Base-by-base conservation (phyloP, 805 yeast species). In the Sungouiozyma intestinalis region DNA sequence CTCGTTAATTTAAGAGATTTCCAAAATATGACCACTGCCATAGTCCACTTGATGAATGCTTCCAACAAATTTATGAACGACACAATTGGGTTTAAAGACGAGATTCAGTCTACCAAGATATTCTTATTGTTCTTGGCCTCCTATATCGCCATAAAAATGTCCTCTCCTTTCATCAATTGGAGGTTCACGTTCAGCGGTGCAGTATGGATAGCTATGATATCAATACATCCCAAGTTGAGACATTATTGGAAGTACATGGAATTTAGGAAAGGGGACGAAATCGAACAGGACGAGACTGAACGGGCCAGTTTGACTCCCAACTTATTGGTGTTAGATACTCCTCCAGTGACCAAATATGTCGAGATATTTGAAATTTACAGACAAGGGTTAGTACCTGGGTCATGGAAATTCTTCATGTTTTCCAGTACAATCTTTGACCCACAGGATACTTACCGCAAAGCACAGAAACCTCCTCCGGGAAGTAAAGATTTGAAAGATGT, bases 361-460 rank as follows among this genome's bases (percentile, higher is more conserved):
- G 94, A 87, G 54, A 67, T 88, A 1, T 88, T 71, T 57, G 95
- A 87, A 58, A 68, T 87, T 18, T 83, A 83, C 55, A 68, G 72
- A 36, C 81, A 72, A 49, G 82, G 82, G 33, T 60, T 76, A 19
- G 71, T 81, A 2, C 73, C 77, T 0, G 65, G 70, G 5, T 69
- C 69, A 21, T 87, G 90, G 84, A 68, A 72, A 33, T 73, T 78
- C 21, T 74, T 74, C 54, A 57, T 72, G 17, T 84, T 70, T 54
- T 71, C 90, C 0, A 65, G 65, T 11, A 64, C 66, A 2, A 57
- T 79, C 0, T 88, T 81, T 58, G 79, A 75, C 44, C 55, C 58
- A 16, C 59, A 61, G 18, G 77, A 79, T 47, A 55, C 64, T 3
- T 60, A 49, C 16, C 62, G 83, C 33, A 54, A 62, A 33, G 64